Conservation (phyloP, 2,329 filamentous ascomycete genomes). For the Hypomyces perniciosus region DNA sequence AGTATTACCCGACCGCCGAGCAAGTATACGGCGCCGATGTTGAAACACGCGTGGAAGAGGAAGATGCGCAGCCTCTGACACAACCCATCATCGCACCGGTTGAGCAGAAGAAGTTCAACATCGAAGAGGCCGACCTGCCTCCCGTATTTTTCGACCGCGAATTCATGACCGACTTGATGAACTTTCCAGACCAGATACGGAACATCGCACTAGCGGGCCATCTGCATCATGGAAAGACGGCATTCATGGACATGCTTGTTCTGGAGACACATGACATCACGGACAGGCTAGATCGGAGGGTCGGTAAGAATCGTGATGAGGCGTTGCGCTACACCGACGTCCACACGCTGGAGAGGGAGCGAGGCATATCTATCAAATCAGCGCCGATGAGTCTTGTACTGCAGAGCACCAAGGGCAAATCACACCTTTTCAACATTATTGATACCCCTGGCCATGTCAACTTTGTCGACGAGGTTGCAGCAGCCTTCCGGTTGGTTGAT, state of each 20-base stretch:
- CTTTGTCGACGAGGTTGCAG: slow-evolving; percentile 94
- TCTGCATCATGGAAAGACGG: slow-evolving; percentile 95
- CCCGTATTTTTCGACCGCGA: slow-evolving; percentile 79
- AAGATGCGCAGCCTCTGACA: slow-evolving; percentile 87
- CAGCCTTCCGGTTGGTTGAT: slow-evolving; percentile 79
- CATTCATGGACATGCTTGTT: slow-evolving; percentile 97
- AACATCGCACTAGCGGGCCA: slow-evolving; percentile 91
- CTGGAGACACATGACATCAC: slow-evolving; percentile 87
- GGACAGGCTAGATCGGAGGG: slow-evolving; percentile 71
- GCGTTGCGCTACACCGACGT: slow-evolving; percentile 93
- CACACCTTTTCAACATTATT: slow-evolving; percentile 87
- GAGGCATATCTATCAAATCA: slow-evolving; percentile 86
- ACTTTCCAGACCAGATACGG: slow-evolving; percentile 87
- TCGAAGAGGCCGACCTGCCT: slow-evolving; percentile 87
- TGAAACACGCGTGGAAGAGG: slow-evolving; percentile 92
- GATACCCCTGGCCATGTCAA: slow-evolving; percentile 98
- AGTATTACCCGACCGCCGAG: slow-evolving; percentile 97
- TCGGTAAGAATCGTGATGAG: slow-evolving; percentile 76
- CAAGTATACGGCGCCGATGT: slow-evolving; percentile 94
- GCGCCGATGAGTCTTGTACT: slow-evolving; percentile 92
- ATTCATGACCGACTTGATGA: slow-evolving; percentile 95
- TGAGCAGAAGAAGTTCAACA: slow-evolving; percentile 90
- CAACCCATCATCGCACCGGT: slow-evolving; percentile 92
- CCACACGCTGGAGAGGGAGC: slow-evolving; percentile 79
- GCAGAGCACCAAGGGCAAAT: slow-evolving; percentile 85